Evolutionary conservation across 2,329 filamentous ascomycete genomes (phyloP), one percentile per base, ranked within the genome.

Genomic region (Scleromitrula shiraiana): DNA sequence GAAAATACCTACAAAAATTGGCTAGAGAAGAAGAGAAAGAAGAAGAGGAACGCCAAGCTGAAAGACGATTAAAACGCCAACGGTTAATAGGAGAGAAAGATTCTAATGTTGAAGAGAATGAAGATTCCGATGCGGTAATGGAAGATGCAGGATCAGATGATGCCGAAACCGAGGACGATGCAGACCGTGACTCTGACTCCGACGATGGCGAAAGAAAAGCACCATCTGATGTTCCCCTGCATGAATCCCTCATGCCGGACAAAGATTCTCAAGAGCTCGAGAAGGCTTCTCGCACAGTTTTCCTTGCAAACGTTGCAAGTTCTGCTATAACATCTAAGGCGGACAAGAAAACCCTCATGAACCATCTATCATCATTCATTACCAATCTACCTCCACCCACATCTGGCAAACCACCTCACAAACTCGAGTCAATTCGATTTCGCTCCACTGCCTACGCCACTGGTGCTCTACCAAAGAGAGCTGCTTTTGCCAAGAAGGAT

Each of bases 341-440:
- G 2, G 83, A 82, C 27, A 89, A 88, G 69, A 94, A 88, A 70
- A 76, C 76, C 2, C 76, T 96, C 24, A 71, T 88, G 56, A 72
- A 76, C 35, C 88, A 96, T 65, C 78, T 96, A 38, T 74, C 77
- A n/a, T 88, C 88, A 1, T 84, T 88, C 60, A 73, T 94, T 41
- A 70, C 74, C 57, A 74, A 65, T 58, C 70, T 70, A 53, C 73
- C 67, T 39, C 66, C 65, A 1, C 70, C 75, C 1, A 60, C 67
- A 36, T 64, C 68, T 50, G 65, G 67, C 35, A 70, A 70, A 17
- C 64, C 68, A 10, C 70, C 74, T 17, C 84, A 87, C 67, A 90
- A 86, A 60, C 73, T 98, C 37, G 87, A 95, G 64, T 95, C 90
- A 2, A 75, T 98, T 52, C 88, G 93, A 19, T 98, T 97, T 74